Conservation (phyloP, 2,329 filamentous ascomycete species). For the Ophiostoma populinum region DNA sequence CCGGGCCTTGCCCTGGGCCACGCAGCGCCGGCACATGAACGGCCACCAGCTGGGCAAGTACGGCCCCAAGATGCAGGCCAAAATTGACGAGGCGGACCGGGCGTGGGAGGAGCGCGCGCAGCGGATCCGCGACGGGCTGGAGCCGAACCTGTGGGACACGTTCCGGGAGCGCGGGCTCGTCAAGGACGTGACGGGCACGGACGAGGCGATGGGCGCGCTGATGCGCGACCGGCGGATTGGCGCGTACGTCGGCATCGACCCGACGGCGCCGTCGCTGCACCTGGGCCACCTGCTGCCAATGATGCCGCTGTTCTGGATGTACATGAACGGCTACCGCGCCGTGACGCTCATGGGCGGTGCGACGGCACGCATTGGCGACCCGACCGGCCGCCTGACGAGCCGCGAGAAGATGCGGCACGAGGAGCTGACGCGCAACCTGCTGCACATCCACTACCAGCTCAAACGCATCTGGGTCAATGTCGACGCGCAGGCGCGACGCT, state of each 20-base stretch:
- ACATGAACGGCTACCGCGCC: conserved; percentile 53
- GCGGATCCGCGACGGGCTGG: conserved; percentile 31
- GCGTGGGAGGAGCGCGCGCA: conserved; percentile 31
- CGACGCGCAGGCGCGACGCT: conserved; percentile 43
- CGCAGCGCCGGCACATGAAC: conserved; percentile 5
- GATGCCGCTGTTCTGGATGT: conserved; percentile 76
- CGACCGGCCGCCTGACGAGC: conserved; percentile 48
- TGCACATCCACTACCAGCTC: conserved; percentile 52
- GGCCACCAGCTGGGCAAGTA: conserved; percentile 10
- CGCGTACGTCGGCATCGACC: conserved; percentile 68
- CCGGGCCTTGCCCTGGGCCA: background rate
- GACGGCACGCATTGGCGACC: conserved; percentile 65
- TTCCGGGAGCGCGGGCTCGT: conserved; percentile 57
- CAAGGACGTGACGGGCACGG: conserved; percentile 59
- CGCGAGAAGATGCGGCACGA: conserved; percentile 35
- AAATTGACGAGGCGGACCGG: conserved; percentile 23
- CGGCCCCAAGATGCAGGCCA: conserved; percentile 23
- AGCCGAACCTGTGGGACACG: conserved; percentile 39
- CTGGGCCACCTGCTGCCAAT: conserved; percentile 65
- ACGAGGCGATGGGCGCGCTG: conserved; percentile 47
- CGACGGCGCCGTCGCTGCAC: conserved; percentile 63
- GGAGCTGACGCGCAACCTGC: conserved; percentile 44
- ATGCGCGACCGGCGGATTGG: conserved; percentile 50
- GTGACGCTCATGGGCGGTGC: conserved; percentile 55
- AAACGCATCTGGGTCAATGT: conserved; percentile 61